phyloP scores from a whole-genome alignment of 2,329 filamentous ascomycete genomes.

The Xylogone sp. region DNA sequence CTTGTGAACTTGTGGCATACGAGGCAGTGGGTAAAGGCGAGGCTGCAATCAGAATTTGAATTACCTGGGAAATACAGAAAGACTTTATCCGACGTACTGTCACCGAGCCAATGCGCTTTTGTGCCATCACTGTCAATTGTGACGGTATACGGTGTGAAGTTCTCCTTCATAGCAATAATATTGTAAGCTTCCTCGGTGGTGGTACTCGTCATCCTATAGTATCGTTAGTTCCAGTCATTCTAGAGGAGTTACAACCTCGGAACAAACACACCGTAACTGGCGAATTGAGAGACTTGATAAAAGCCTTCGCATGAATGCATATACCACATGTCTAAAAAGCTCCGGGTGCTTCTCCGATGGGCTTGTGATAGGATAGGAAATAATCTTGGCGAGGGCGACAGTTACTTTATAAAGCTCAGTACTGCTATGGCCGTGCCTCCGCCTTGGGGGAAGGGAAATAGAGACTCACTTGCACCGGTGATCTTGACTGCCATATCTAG shows the following conservation, averaged over 20 bases:
- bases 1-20: too few species aligned
- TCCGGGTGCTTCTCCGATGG: neutral
- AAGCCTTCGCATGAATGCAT: neutral
- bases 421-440: too few species aligned
- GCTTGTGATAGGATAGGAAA: neutral
- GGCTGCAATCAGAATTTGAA: too few species aligned
- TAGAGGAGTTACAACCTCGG: too few species aligned
- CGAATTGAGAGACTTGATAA: neutral
- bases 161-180: neutral
- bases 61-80: neutral
- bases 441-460: too few species aligned
- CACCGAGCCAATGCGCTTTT: neutral
- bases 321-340: neutral
- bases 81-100: neutral
- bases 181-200: neutral
- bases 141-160: neutral
- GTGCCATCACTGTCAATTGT: neutral
- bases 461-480: too few species aligned
- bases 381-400: neutral
- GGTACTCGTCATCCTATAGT: too few species aligned
- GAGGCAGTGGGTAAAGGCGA: too few species aligned
- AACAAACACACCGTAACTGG: neutral
- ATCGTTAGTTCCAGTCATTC: too few species aligned
- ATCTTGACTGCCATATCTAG: too few species aligned
- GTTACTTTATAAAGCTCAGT: too few species aligned